Conservation (phyloP, 2,329 filamentous ascomycete species). For the Coniochaeta sp. region DNA sequence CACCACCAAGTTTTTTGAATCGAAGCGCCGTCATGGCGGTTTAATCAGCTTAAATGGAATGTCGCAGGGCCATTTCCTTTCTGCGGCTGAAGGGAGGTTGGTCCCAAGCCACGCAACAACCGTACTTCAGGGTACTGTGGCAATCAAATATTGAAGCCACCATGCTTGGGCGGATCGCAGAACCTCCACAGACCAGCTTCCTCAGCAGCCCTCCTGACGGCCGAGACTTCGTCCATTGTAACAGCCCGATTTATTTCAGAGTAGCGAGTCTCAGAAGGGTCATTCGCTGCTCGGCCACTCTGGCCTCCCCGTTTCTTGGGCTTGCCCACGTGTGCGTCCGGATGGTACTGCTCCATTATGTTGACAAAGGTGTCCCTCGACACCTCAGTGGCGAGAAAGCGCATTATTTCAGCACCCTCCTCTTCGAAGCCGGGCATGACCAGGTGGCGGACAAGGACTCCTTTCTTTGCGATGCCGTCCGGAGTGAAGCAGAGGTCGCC, state of each 20-base stretch:
- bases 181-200: constrained; percentile 73
- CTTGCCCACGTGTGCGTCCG: constrained; percentile 76
- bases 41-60: neutral
- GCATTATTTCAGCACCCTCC: constrained; percentile 68
- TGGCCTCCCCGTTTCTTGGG: constrained; percentile 32
- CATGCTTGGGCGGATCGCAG: constrained; percentile 53
- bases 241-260: constrained; percentile 72
- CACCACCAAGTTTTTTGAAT: neutral
- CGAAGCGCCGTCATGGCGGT: neutral
- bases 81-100: neutral
- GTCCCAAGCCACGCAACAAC: neutral
- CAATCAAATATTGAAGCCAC: constrained; percentile 39
- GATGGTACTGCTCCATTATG: constrained; percentile 85
- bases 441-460: constrained; percentile 68
- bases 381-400: constrained; percentile 66
- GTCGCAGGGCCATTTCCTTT: neutral
- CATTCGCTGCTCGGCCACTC: constrained; percentile 17
- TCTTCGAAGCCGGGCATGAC: constrained; percentile 78
- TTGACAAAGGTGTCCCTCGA: constrained; percentile 73
- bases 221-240: constrained; percentile 55
- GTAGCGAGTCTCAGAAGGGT: constrained; percentile 49
- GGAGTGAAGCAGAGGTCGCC: constrained; percentile 76
- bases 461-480: constrained; percentile 74
- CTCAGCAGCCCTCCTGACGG: constrained; percentile 60
- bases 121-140: neutral